Percentiles rank a stretch among this genome's conserved stretches.
phyloP scores from a whole-genome alignment of 768 basidiomycete genomes.

The Amanita brunnescens region DNA sequence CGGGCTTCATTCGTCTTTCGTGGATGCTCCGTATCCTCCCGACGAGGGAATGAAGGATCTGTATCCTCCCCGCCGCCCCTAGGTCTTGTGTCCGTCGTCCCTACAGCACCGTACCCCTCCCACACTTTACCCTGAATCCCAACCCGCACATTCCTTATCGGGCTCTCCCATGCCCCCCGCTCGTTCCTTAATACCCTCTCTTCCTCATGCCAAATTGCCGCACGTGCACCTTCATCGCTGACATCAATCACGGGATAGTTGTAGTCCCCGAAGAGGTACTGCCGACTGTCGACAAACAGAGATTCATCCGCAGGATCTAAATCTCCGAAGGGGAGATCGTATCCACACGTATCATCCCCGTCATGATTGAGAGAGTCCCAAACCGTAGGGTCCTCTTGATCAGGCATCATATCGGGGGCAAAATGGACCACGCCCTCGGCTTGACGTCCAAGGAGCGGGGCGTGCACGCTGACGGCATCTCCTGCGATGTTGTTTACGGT shows the following conservation, averaged over 20 bases:
- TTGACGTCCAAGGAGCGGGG: slow-evolving; percentile 64
- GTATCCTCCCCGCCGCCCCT: not conserved
- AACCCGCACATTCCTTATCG: slow-evolving; percentile 37
- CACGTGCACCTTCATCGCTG: slow-evolving; percentile 63
- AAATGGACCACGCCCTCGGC: slow-evolving; percentile 57
- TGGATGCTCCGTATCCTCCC: slow-evolving; percentile 12
- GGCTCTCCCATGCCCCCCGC: slow-evolving; percentile 64
- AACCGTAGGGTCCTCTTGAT: slow-evolving; percentile 28
- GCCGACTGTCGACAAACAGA: slow-evolving; percentile 66
- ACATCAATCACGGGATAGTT: slow-evolving; percentile 87
- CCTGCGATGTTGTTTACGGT: slow-evolving; percentile 21
- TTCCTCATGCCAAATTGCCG: slow-evolving; percentile 74
- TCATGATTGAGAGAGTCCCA: slow-evolving; percentile 19
- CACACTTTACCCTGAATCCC: slow-evolving; percentile 31
- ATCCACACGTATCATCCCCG: slow-evolving; percentile 31
- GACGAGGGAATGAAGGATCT: not conserved
- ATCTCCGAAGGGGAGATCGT: slow-evolving; percentile 59
- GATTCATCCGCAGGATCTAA: slow-evolving; percentile 65
- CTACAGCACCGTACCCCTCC: slow-evolving; percentile 53
- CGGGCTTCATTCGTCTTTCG: not conserved
- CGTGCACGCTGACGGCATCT: slow-evolving; percentile 44
- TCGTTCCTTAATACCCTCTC: slow-evolving; percentile 73
- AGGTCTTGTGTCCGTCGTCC: slow-evolving; percentile 16
- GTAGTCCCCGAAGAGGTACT: slow-evolving; percentile 85
- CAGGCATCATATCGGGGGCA: slow-evolving; percentile 42